Evolutionary conservation across 495 filamentous ascomycete genomes (phyloP), one percentile per base, ranked within the genome.

Genomic region (Extremus antarcticus): DNA sequence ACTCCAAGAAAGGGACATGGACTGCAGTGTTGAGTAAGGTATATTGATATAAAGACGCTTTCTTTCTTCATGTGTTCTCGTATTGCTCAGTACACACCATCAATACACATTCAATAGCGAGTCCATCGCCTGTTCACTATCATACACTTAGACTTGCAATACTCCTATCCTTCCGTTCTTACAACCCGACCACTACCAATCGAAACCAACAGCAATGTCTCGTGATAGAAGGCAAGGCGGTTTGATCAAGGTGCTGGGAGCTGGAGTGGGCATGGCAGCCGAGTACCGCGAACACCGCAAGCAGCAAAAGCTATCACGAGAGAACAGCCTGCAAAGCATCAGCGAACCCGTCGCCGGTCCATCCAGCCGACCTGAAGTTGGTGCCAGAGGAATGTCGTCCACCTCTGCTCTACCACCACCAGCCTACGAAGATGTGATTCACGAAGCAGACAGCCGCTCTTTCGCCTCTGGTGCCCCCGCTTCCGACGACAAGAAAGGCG

Each of bases 191-290:
- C n/a, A n/a, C n/a, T n/a, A n/a, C 13, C 13, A 35, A 13, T 35
- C 29, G 29, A 35, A 4, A 35, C 13, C 29, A 35, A 35, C 29
- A 45, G n/a, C 16, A 45, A 45, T 45, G 41, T n/a, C 41, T 45
- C 41, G 16, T 17, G n/a, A n/a, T n/a, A n/a, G n/a, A n/a, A n/a
- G n/a, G n/a, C 41, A 21, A 46, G 29, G 47, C 25, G 25, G 47
- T 15, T 47, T 66, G n/a, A 51, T 68, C 13, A 57, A 59, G 35
- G 38, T 61, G 29, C 57, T 76, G 32, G 68, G 70, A 32, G 50
- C 65, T 0, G 74, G 76, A 13, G 74, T 79, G 43, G 76, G 76
- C n/a, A 70, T 76, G 3, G 75, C 71, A 21, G 68, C 71, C 8
- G 73, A 77, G 63, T 66, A 70, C 25, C 61, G 67, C 47, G 60